Conservation (phyloP, 129 eudicot species). For the Mikania micrantha region DNA sequence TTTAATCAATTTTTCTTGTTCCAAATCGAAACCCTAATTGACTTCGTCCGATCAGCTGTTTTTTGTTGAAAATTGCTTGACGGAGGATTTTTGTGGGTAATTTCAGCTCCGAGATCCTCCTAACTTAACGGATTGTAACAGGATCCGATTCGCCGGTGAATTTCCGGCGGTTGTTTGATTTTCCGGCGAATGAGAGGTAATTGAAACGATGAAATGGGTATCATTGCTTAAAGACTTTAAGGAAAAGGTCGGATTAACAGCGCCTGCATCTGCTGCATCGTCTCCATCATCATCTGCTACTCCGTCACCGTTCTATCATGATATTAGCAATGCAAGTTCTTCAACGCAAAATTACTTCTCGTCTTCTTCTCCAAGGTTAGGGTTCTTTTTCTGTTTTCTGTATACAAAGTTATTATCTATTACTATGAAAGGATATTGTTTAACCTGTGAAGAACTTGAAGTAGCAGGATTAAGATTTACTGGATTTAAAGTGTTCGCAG, state of each 20-base stretch:
- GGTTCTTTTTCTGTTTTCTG: neutral
- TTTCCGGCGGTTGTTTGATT: conserved; percentile 18
- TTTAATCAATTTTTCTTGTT: conserved; percentile 24
- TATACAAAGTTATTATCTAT: neutral
- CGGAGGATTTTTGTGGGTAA: conserved; percentile 20
- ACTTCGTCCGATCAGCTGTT: conserved; percentile 42
- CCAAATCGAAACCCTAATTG: conserved; percentile 26
- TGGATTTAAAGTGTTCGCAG: neutral
- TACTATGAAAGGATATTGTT: neutral
- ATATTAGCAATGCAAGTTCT: conserved; percentile 25
- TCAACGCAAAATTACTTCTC: conserved; percentile 32
- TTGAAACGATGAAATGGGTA: conserved; percentile 87
- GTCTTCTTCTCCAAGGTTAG: conserved; percentile 43
- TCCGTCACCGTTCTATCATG: conserved; percentile 29
- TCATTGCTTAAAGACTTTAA: conserved; percentile 89
- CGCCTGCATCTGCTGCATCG: conserved; percentile 36
- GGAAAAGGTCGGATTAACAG: conserved; percentile 79
- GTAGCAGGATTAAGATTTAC: conserved; percentile 8
- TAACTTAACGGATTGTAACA: conserved; percentile 25
- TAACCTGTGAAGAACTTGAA: conserved; percentile 2
- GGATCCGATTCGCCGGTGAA: conserved; percentile 33
- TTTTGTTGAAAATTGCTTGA: neutral
- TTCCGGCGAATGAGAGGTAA: conserved; percentile 45
- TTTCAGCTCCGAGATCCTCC: conserved; percentile 42
- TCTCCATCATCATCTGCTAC: conserved; percentile 11